A percentile compares a stretch with the other conserved stretches of the same genome.
These are phyloP conservation scores for Dryas drummondii DNA, from an alignment of 306 rosid species.

Conservation along the genomic window DNA sequence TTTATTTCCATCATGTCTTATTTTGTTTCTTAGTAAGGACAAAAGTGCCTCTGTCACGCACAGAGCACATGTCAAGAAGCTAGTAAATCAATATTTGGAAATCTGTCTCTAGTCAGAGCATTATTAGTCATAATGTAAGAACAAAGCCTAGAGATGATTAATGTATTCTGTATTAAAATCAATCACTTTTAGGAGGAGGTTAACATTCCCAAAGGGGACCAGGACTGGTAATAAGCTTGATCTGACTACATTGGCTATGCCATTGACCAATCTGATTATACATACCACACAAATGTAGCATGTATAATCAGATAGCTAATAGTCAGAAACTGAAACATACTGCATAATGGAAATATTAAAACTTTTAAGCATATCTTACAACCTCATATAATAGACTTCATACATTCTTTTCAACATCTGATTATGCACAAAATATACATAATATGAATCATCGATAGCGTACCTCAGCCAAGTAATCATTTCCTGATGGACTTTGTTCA, in stretches of 20 bases:
- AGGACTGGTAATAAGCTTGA: not conserved
- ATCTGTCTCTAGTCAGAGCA: constrained; percentile 2
- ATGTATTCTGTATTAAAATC: not conserved
- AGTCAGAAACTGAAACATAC: not conserved
- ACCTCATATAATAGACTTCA: not conserved
- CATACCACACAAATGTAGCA: not conserved
- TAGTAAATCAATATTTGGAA: not conserved
- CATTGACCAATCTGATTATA: not conserved
- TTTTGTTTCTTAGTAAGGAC: no score
- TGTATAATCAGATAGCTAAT: not conserved
- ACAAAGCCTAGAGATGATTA: not conserved
- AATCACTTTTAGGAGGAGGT: not conserved
- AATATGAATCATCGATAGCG: not conserved
- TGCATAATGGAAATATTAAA: not conserved
- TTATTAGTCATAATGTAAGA: not conserved
- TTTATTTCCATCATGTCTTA: not conserved
- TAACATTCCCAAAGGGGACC: not conserved
- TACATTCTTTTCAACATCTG: not conserved
- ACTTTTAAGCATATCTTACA: constrained; percentile 1
- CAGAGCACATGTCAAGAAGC: not conserved
- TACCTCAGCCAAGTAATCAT: constrained; percentile 95
- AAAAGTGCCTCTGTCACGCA: no score
- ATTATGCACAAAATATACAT: not conserved
- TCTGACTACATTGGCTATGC: not conserved
- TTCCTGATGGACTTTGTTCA: constrained; percentile 86